Base-by-base conservation (phyloP, 208 protist species). In the Leishmania guyanensis region DNA sequence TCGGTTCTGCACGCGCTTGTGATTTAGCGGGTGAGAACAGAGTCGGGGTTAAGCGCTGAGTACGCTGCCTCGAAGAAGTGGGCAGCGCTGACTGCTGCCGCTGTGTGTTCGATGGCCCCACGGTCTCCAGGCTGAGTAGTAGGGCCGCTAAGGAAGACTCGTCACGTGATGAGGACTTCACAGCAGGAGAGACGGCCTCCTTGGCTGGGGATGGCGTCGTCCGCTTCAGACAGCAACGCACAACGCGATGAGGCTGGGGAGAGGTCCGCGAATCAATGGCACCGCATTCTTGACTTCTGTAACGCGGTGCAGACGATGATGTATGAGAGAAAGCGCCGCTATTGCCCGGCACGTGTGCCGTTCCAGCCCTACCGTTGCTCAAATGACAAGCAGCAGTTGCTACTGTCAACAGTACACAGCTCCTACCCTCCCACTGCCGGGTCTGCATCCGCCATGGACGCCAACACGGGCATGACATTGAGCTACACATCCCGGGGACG, bases 351-450 rank as follows among this genome's bases (percentile, higher is more conserved):
- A 54, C 46, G 69, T 54, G 69, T 51, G 69, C 69, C 46, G 69
- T 46, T n/a, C 69, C 69, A 51, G 26, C 46, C 29, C 69, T 26
- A 54, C 69, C 10, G 69, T 36, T 46, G 26, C 16, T 39, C 26
- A 73, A 22, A 73, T 73, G 46, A 73, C 69, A 26, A 73, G 46
- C 46, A 73, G 22, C 26, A 26, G 69, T 53, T 73, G 22, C 69
- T 14, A 73, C 51, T 29, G 46, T n/a, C 39, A 36, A 54, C 16
- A 46, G 46, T 73, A 20, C 69, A 5, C 46, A 73, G 26, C 43
- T 73, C 43, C 46, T 46, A 53, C 22, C 14, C 43, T 53, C 46
- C 69, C 20, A 36, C 26, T 53, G 43, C 22, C 26, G 43, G 22
- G 46, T 36, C 22, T 29, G 48, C 17, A 29, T 51, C 26, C 39